Base-by-base conservation (phyloP, 1,284 basidiomycete genomes). In the Cryptococcus sp. region DNA sequence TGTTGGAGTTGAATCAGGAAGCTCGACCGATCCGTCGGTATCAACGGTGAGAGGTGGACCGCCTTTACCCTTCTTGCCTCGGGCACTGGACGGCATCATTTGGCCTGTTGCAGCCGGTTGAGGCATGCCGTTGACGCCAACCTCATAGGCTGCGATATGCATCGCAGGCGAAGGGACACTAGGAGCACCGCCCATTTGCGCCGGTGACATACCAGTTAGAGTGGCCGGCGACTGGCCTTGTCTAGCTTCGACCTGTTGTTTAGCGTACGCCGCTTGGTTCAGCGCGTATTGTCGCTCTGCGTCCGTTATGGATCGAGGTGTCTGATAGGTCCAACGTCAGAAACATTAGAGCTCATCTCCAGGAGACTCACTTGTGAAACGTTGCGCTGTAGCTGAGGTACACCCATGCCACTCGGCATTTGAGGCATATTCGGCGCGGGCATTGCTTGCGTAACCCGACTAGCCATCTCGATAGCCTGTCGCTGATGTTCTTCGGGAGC, bases 401-500 rank as follows among this genome's bases (percentile, higher is more conserved):
- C 41, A 11, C 41, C 55, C n/a, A 57, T 47, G 16, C 35, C 49
- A 25, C 39, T 52, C 8, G 53, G 52, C 54, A 57, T 60, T 17
- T 50, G 25, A 40, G 49, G 49, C 25, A 45, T 45, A 22, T 40
- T 50, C 6, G 50, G 50, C 5, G 55, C 59, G 6, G 52, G 53
- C 54, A 56, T 56, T 46, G 40, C 39, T 50, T 23, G 45, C 5
- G 55, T 48, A 2, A 52, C 64, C 46, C 55, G 47, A 20, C 54
- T 55, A 16, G 66, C 66, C 42, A 68, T 35, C 40, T 68, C 66
- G 3, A 64, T 39, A n/a, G 64, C 66, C 51, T 68, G 66, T 25
- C 64, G 42, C 40, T 62, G 64, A 43, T 68, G 66, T 6, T 67
- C 65, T 40, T 67, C 65, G 4, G 65, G 65, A 5, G 65, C 65